Percentiles rank a stretch among this genome's conserved stretches.
These are phyloP conservation scores for Fusarium decemcellulare DNA, from an alignment of 2,329 filamentous ascomycete genomes.

Conservation along the genomic window DNA sequence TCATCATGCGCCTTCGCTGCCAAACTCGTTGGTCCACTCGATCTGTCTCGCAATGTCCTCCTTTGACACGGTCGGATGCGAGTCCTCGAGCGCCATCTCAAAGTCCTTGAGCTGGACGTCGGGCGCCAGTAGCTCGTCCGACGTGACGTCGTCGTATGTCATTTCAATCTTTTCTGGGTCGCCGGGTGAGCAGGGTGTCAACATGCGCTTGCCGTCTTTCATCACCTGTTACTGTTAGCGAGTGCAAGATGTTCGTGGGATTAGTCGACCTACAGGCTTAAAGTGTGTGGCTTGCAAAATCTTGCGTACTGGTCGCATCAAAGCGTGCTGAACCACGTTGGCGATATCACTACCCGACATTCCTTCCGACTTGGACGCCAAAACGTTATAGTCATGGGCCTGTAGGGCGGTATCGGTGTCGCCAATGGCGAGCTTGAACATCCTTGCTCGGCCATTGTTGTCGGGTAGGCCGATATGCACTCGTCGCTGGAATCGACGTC, in stretches of 20 bases:
- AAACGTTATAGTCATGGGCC: constrained; percentile 81
- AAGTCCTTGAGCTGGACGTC: constrained; percentile 93
- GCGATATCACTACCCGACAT: constrained; percentile 97
- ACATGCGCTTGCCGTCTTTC: constrained; percentile 75
- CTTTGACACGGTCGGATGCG: constrained; percentile 89
- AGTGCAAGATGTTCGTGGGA: accelerated
- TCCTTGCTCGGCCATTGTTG: constrained; percentile 85
- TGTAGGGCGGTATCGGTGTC: constrained; percentile 90
- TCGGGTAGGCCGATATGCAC: constrained; percentile 97
- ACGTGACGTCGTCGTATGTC: constrained; percentile 90
- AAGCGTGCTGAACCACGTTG: constrained; percentile 94
- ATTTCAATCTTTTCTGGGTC: constrained; percentile 90
- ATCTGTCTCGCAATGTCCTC: constrained; percentile 88
- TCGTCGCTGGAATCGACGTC: constrained; percentile 93
- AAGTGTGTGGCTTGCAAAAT: constrained; percentile 99
- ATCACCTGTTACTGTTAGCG: constrained; percentile 69
- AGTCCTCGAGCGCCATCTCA: constrained; percentile 89
- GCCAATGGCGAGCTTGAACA: constrained; percentile 97
- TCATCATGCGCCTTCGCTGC: constrained; percentile 81
- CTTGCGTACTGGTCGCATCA: constrained; percentile 98
- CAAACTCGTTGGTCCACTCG: constrained; percentile 97
- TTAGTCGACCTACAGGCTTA: constrained; percentile 78
- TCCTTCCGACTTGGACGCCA: constrained; percentile 88
- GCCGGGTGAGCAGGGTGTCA: constrained; percentile 95
- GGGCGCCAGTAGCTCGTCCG: constrained; percentile 88